These are phyloP conservation scores for Epichloe elymi DNA, from an alignment of 2,329 filamentous ascomycete genomes.

Conservation along the genomic window DNA sequence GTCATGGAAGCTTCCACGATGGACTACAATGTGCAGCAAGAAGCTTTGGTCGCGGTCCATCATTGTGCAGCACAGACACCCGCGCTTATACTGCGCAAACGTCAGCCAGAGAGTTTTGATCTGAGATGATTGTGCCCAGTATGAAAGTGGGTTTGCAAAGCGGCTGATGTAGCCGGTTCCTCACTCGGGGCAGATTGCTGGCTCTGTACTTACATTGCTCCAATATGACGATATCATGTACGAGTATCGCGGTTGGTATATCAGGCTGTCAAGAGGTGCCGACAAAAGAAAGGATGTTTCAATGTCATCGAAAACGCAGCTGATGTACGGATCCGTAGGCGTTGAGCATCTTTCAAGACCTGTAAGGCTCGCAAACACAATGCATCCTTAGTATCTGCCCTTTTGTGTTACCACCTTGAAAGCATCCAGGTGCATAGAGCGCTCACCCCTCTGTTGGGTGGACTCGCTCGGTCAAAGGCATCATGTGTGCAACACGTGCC, in stretches of 20 bases:
- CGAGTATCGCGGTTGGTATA: background rate
- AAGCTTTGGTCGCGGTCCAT: conserved; percentile 3
- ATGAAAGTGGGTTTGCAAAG: too few relatives aligned
- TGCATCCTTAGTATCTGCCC: background rate
- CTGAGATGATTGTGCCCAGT: too few relatives aligned
- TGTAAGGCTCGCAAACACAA: background rate
- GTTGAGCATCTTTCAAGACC: background rate
- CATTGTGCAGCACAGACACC: background rate
- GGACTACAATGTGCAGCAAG: conserved; percentile 8
- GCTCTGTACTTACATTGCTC: background rate
- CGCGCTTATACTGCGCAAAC: background rate
- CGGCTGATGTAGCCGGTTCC: too few relatives aligned
- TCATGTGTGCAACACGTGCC: conserved; percentile 2
- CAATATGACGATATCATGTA: background rate
- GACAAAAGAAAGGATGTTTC: background rate
- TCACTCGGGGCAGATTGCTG: background rate
- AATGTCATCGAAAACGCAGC: background rate
- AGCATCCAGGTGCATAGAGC: conserved; percentile 4
- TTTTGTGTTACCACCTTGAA: conserved; percentile 2
- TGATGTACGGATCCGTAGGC: background rate
- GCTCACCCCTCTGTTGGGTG: conserved; percentile 1
- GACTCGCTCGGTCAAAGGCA: background rate
- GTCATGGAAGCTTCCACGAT: conserved; percentile 7
- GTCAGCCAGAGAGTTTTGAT: background rate
- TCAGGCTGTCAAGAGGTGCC: background rate